Evolutionary conservation across 2,329 filamentous ascomycete species (phyloP), one percentile per base, ranked within the genome.

Genomic region (Stemphylium lycopersici): DNA sequence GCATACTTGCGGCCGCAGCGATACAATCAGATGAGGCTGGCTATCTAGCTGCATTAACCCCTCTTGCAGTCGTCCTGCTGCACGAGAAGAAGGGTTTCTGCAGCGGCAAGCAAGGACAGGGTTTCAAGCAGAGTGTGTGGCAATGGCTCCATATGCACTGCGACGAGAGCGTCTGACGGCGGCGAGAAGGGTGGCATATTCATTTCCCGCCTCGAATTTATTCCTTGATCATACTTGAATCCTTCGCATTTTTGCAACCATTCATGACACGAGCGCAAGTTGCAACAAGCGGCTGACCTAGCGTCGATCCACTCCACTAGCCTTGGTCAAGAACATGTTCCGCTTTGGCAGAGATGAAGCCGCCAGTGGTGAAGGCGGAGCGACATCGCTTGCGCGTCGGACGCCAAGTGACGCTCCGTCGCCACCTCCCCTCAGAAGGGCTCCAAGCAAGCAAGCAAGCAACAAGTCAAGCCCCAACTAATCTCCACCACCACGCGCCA

Each of bases 401-500:
- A 32, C 46, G 58, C 63, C 61, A 65, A 63, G 61, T 15, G 50
- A 43, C 47, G 38, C 53, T 58, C 39, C 51, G 45, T 49, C 40
- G 55, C 51, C 48, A 55, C 42, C 46, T 42, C 50, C 45, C 50
- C 45, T 32, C 32, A 55, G 44, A 51, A 55, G 56, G 54, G 43
- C 55, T 61, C 48, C 49, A 55, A 58, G 50, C 40, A 59, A 59
- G 42, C 33, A 48, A 53, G 50, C 40, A 59, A 59, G 42, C 33
- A 48, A 53, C 38, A 41, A 34, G 46, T 45, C 39, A 55, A 48
- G 48, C 48, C 42, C 46, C 49, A 41, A 24, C 46, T 49, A 57
- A 64, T 58, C 59, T 63, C 62, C 66, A 68, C 61, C n/a, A 32
- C 55, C 18, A 40, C 31, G 53, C 53, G 53, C 53, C 48, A 43